Conservation (phyloP, 192 early-diverging fungal species). For the Allomyces arbusculus region DNA sequence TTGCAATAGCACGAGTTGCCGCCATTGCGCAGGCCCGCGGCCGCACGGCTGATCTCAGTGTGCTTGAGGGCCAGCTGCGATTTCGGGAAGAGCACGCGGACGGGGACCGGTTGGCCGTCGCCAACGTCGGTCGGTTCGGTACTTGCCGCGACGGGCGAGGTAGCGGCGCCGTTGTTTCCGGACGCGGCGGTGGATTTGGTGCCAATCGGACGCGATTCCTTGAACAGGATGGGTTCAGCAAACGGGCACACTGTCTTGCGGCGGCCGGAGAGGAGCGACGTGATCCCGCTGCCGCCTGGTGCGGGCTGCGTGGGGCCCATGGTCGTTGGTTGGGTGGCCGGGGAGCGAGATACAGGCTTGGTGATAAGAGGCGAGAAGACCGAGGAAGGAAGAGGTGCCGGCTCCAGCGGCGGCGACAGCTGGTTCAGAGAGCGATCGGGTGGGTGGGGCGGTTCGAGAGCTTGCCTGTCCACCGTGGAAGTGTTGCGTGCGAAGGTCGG, state of each 20-base stretch:
- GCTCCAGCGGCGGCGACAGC: too few species aligned
- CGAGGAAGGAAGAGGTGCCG: too few species aligned
- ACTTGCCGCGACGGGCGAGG: not conserved
- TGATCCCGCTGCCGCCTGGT: too few species aligned
- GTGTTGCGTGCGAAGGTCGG: too few species aligned
- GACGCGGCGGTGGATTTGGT: not conserved
- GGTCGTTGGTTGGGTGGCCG: too few species aligned
- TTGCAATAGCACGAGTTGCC: conserved; percentile 68
- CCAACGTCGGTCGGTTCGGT: not conserved
- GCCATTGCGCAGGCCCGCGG: conserved; percentile 47
- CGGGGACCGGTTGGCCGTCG: not conserved
- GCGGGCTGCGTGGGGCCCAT: too few species aligned
- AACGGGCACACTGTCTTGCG: not conserved
- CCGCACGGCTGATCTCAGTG: conserved; percentile 23
- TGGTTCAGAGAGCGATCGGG: too few species aligned
- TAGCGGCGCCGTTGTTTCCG: not conserved
- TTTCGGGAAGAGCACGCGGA: not conserved
- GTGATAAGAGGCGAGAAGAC: too few species aligned
- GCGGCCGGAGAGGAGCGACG: too few species aligned
- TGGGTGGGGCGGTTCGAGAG: too few species aligned
- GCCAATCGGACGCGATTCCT: not conserved
- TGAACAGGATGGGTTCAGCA: not conserved
- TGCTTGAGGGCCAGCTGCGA: not conserved
- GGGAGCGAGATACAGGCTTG: too few species aligned
- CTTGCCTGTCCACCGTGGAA: too few species aligned